Evolutionary conservation across 768 basidiomycete genomes (phyloP).

Genomic region (Jaapia argillacea): DNA sequence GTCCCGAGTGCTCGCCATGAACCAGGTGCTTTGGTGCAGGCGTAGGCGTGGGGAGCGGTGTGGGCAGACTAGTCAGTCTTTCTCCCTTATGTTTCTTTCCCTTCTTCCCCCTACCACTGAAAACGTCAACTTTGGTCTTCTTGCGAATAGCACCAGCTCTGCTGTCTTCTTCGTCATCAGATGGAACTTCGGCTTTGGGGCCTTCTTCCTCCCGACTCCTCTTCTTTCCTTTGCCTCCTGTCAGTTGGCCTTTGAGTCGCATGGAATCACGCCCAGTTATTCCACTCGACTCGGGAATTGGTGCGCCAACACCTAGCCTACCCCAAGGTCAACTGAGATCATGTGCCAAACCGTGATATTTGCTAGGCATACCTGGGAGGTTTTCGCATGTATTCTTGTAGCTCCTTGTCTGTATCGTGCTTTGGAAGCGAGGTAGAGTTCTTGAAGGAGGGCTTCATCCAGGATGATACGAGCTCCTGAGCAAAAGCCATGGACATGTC

Average conservation of each 20-base stretch:
- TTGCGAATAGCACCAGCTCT: conserved; percentile 49
- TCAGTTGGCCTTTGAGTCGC: conserved; percentile 50
- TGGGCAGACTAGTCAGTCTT: conserved; percentile 5
- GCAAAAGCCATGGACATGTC: conserved; percentile 73
- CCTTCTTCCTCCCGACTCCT: conserved; percentile 28
- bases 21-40: no score
- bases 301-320: conserved; percentile 71
- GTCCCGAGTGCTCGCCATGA: no score
- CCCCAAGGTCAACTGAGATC: neutral
- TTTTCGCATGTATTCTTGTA: conserved; percentile 57
- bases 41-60: no score
- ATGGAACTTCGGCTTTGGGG: conserved; percentile 5
- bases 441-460: conserved; percentile 47
- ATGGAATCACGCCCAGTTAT: conserved; percentile 42
- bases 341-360: neutral
- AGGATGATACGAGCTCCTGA: conserved; percentile 64
- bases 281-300: conserved; percentile 37
- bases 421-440: conserved; percentile 12
- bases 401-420: conserved; percentile 28
- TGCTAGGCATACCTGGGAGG: conserved; percentile 50
- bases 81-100: conserved; percentile 32
- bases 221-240: conserved; percentile 35
- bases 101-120: conserved; percentile 26
- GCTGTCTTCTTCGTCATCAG: conserved; percentile 48
- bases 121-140: conserved; percentile 50